Evolutionary conservation across 805 yeast species (phyloP).

Genomic region (Sugiyamaella marilandica): DNA sequence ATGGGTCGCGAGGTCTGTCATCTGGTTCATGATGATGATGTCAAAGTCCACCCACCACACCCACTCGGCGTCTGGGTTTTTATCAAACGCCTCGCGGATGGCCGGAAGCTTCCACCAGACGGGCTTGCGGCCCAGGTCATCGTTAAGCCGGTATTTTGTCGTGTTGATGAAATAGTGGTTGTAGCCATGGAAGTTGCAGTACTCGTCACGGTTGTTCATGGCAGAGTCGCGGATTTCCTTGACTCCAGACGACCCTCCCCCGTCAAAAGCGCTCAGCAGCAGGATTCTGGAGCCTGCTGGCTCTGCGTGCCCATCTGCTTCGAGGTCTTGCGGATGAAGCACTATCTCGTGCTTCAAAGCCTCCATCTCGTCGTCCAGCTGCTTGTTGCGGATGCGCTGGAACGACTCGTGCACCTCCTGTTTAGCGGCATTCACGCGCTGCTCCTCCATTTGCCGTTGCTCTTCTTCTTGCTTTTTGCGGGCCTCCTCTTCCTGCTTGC

Average conservation of each 20-base stretch:
- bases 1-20: slow-evolving; percentile 26
- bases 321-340: not conserved
- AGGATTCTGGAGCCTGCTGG: slow-evolving; percentile 14
- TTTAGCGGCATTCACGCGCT: not conserved
- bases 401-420: slow-evolving; percentile 1
- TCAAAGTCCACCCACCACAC: slow-evolving; percentile 38
- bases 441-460: not conserved
- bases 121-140: slow-evolving; percentile 13
- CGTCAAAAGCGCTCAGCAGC: slow-evolving; percentile 25
- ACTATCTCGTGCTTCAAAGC: not conserved
- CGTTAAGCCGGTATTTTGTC: slow-evolving; percentile 17
- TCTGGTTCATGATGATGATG: slow-evolving; percentile 32
- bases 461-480: not conserved
- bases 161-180: slow-evolving; percentile 28
- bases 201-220: slow-evolving; percentile 29
- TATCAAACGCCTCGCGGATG: slow-evolving; percentile 28
- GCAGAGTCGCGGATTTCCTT: not conserved
- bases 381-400: not conserved
- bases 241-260: slow-evolving; percentile 21
- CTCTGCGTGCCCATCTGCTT: not conserved
- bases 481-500: not conserved
- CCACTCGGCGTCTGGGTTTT: slow-evolving; percentile 35
- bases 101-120: slow-evolving; percentile 35
- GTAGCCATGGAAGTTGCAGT: slow-evolving; percentile 32
- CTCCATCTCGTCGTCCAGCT: not conserved